Base-by-base conservation (phyloP, 2,329 filamentous ascomycete genomes). In the Ophiosphaerella herpotricha region DNA sequence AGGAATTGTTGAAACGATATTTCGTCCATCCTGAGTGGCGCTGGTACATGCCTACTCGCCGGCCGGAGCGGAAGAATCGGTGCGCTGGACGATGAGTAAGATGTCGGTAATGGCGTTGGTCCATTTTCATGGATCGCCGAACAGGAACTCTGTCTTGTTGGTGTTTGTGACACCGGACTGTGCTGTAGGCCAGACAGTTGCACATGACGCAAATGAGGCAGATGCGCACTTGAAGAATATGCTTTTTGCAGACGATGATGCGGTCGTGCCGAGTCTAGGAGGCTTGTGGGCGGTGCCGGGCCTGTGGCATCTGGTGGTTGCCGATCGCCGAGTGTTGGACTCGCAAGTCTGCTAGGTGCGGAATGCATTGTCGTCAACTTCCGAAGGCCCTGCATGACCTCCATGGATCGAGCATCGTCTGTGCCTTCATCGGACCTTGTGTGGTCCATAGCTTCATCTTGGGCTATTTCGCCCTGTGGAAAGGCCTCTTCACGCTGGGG, bases 221-320 rank as follows among this genome's bases (percentile, higher is more conserved):
- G 32, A 9, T 31, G 29, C n/a, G 42, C 42, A 33, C 54, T 44
- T 38, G 33, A n/a, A 29, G 23, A 26, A 37, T 51, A 37, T 36
- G 42, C 23, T 9, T 24, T 37, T 39, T 44, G 52, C 12, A 42
- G 39, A 23, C 37, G 35, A 42, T 24, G 42, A 31, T 48, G 41
- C 34, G 52, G 50, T 23, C 50, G 49, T 29, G 43, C 38, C 8
- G 49, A 29, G 9, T 31, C 31, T 34, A 48, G 41, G 44, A 55
- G 43, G 12, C 44, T 41, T 26, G 46, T 47, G 45, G 54, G 55
- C 43, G 63, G 59, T 39, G 48, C 55, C 51, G 58, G 57, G 39
- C 42, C 53, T 39, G 58, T 63, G 54, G 54, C 57, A 64, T 58
- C 52, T 47, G 58, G 62, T 61, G 57, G 57, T 61, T 63, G 57